phyloP scores from a whole-genome alignment of 2,329 filamentous ascomycete genomes.

The Aspergillus jensenii region DNA sequence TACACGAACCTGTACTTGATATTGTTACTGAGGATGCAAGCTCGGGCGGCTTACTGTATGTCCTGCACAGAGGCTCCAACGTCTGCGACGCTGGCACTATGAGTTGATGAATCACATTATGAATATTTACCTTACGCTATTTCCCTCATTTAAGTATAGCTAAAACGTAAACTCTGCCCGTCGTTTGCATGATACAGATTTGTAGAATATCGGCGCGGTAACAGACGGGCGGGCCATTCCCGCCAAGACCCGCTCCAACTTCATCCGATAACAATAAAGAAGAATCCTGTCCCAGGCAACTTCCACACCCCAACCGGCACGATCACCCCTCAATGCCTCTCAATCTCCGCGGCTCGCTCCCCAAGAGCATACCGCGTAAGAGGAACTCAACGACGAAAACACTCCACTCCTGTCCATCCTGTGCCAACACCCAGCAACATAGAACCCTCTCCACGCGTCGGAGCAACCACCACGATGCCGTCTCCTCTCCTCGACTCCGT shows the following conservation, averaged over 20 bases:
- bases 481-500: background rate
- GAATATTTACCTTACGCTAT: slow-evolving; percentile 8
- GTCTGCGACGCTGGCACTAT: slow-evolving; percentile 30
- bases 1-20: slow-evolving; percentile 18
- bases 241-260: slow-evolving; percentile 19
- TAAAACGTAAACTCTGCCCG: background rate
- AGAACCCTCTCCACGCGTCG: slow-evolving; percentile 32
- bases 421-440: slow-evolving; percentile 33
- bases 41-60: slow-evolving; percentile 20
- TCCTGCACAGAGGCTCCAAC: slow-evolving; percentile 21
- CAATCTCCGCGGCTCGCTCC: slow-evolving; percentile 37
- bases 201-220: background rate
- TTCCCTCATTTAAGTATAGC: background rate
- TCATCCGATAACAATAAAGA: background rate
- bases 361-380: slow-evolving; percentile 34
- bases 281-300: background rate
- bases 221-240: background rate
- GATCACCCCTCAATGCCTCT: slow-evolving; percentile 35
- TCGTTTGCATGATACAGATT: too few species aligned
- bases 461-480: slow-evolving; percentile 6
- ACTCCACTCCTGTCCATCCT: slow-evolving; percentile 43
- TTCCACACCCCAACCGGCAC: background rate
- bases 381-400: slow-evolving; percentile 18
- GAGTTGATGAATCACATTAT: slow-evolving; percentile 32
- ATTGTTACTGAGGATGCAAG: slow-evolving; percentile 16